These are phyloP conservation scores for Capsicum chinense DNA, from an alignment of 257 asterid genomes.

Conservation along the genomic window DNA sequence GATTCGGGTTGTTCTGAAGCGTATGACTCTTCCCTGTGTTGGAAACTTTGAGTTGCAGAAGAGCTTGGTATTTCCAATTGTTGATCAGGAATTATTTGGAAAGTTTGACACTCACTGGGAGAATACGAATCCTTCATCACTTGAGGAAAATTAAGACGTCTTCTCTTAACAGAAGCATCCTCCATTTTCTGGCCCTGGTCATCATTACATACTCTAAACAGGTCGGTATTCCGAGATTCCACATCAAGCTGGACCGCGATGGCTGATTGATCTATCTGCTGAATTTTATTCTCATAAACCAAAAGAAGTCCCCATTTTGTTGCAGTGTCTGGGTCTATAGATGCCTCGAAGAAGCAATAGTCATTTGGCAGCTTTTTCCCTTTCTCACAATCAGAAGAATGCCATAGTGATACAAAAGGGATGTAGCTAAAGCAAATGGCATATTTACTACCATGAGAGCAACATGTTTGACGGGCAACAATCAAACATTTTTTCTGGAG, in stretches of 20 bases:
- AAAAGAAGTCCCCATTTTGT: conserved; percentile 29
- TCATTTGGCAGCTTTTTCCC: conserved; percentile 22
- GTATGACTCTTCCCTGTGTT: neutral
- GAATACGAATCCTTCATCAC: neutral
- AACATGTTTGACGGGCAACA: conserved; percentile 4
- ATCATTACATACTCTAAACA: conserved; percentile 19
- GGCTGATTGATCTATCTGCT: conserved; percentile 25
- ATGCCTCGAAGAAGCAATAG: conserved; percentile 20
- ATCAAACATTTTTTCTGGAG: neutral
- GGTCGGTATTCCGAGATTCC: neutral
- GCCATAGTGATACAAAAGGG: neutral
- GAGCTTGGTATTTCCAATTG: conserved; percentile 12
- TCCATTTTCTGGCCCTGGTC: neutral
- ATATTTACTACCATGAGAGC: conserved; percentile 16
- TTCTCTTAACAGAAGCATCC: conserved; percentile 21
- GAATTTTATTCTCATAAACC: conserved; percentile 10
- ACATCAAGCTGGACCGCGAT: neutral
- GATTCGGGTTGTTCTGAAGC: conserved; percentile 12
- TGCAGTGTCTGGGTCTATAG: neutral
- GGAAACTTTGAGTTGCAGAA: conserved; percentile 18
- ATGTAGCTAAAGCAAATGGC: conserved; percentile 23
- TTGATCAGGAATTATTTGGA: neutral
- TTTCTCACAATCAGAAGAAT: neutral
- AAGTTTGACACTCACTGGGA: neutral
- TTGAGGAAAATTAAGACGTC: neutral